Base-by-base conservation (phyloP, 148 eudicot species). In the Cornus controversa region DNA sequence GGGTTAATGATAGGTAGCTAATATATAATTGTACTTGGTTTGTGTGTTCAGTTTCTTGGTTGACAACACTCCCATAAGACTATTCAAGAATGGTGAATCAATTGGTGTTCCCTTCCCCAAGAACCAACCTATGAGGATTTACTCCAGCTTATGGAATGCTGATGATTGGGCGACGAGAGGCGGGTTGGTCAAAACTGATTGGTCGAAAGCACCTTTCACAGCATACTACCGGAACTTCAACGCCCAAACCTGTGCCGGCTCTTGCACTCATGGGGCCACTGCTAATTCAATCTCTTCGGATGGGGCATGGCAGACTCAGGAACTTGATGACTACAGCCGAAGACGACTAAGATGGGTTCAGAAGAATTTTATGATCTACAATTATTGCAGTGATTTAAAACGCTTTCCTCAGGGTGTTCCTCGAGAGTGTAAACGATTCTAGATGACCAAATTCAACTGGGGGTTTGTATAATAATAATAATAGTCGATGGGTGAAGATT, bases 151-250 rank as follows among this genome's bases (percentile, higher is more conserved):
- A 0, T 88, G 89, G 89, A 86, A 86, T 9, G 92, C 92, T 1
- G 90, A 89, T 72, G 90, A 89, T 68, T 89, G 92, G 92, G 92
- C 92, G 22, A 89, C 92, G 1, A 75, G 77, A 77, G 91, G 91
- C 7, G 91, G 91, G 1, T 65, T 74, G 25, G 81, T 86, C 5
- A 88, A 88, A 72, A 80, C 91, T 1, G 83, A 88, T n/a, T 88
- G 91, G 89, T n/a, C 86, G 26, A 85, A 84, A 64, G 86, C 90
- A 1, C 92, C 92, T 3, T 89, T 89, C 79, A 85, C 74, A 0
- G 92, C 92, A 0, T 87, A 77, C 69, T 87, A 87, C 72, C 69
- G 90, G 7, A 84, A 84, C 80, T 85, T 80, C 60, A 84, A 84
- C 50, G 84, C 80, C 13, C 85, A 89, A 47, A 85, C 88, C 20